Conservation (phyloP, 2,329 filamentous ascomycete species). For the Fusarium coicis region DNA sequence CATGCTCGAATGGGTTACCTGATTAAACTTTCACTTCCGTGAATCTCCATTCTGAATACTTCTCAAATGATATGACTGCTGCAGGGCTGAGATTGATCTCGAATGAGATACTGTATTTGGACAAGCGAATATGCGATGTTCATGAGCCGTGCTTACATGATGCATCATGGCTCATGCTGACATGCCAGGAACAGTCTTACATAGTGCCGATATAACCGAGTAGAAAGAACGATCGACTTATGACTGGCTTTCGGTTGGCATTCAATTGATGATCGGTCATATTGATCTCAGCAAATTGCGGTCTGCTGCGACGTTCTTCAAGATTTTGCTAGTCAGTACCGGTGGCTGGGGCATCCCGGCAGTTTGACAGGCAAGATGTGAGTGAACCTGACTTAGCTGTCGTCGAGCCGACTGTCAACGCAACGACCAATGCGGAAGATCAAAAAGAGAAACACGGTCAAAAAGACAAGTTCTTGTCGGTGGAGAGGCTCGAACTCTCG, state of each 20-base stretch:
- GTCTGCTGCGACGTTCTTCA: not conserved
- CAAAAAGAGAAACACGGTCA: not conserved
- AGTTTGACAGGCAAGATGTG: not conserved
- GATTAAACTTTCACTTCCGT: too few relatives aligned
- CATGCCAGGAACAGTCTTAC: not conserved
- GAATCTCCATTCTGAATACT: not conserved
- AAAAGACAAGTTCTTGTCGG: not conserved
- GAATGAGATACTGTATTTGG: not conserved
- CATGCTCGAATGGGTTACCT: not conserved
- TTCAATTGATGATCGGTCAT: not conserved
- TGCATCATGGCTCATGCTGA: not conserved
- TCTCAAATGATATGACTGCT: not conserved
- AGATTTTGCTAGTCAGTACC: too few relatives aligned
- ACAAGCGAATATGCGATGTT: not conserved
- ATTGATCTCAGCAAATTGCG: not conserved
- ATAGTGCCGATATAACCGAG: not conserved
- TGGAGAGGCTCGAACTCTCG: conserved; percentile 9
- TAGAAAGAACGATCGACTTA: not conserved
- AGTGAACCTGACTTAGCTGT: not conserved
- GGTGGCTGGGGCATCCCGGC: not conserved
- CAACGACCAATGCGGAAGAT: not conserved
- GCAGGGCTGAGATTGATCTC: not conserved
- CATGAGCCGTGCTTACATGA: not conserved
- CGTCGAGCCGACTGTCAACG: not conserved
- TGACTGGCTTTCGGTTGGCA: not conserved